Base-by-base conservation (phyloP, 306 rosid species). In the Carpinus viminea region DNA sequence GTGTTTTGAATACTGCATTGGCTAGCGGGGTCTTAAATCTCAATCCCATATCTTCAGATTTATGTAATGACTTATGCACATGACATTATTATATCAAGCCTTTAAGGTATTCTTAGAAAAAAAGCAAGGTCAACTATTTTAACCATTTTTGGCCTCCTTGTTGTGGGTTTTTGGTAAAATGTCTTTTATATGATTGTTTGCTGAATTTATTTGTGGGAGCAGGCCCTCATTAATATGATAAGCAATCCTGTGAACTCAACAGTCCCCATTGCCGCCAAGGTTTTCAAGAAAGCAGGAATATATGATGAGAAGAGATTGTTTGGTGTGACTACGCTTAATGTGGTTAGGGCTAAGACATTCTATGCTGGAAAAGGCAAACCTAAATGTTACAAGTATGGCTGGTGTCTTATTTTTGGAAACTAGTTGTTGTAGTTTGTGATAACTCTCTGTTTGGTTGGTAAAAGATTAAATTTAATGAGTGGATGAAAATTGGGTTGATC, bases 201-300 rank as follows among this genome's bases (percentile, higher is more conserved):
- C 72, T 73, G 47, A 72, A 36, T 76, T 64, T 51, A 38, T 24
- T 17, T 56, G 1, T 85, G 66, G 28, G 71, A 18, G 36, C 85
- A 95, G 99, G 99, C 99, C 59, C 88, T 95, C 72, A 88, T 95
- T 68, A 95, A 93, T 73, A 90, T 93, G 98, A 95, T 95, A 43
- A 95, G 99, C 84, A 95, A 95, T 81, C 99, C 99, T 12, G 99
- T 95, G 80, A 95, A 95, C 86, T 95, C 99, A 21, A 95, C 98
- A 0, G 98, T 95, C 31, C 99, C 99, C 11, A 95, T 95, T 81
- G 99, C 98, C 53, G 91, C 99, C 4, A 98, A 95, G 90, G 83
- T 95, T 85, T 91, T 95, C 92, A 93, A 93, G 98, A 95, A 93
- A 80, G 98, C 98, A 0, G 98, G 98, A 16, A 86, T 90, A 3